Base-by-base conservation (phyloP, 2,329 filamentous ascomycete genomes). In the Aspergillus fumigatiaffinis region DNA sequence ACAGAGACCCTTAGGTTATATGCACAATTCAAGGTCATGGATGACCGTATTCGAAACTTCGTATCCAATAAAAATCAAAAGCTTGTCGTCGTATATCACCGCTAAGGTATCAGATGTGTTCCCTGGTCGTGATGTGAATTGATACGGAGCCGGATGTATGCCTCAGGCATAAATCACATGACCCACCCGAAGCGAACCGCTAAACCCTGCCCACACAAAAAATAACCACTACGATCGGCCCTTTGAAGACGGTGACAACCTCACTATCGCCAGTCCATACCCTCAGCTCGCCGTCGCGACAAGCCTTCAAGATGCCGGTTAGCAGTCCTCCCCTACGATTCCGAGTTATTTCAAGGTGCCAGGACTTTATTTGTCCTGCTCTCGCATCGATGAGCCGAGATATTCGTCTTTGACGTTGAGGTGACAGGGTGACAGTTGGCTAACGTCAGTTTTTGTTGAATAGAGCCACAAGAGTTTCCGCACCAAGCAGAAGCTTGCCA, bases 401-500 rank as follows among this genome's bases (percentile, higher is more conserved):
- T 38, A 20, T 42, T 21, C 29, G 9, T 26, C 49, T 20, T 21
- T 17, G 20, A 35, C 14, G 14, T 9, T 51, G 49, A 6, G 1
- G 38, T 20, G 46, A 51, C 54, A 20, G 6, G 1, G 38, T 20
- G 46, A 52, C 54, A 23, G 38, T 50, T 52, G 35, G 57, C 58
- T 64, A 61, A 63, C 55, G 25, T 48, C 44, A 20, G 17, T 41
- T 50, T 53, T 41, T 41, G 35, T 35, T 56, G 46, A 46, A 49
- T 80, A 97, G 93, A 93, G 89, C 89, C 92, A 99, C 86, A 99
- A 99, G 89, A 91, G 92, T 79, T 99, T 99, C 92, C 90, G 92
- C 81, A 97, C 92, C 83, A 99, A 99, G 92, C 90, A 95, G 83
- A 99, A 99, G 94, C 92, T 99, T 85, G 94, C 94, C 79, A 97